Evolutionary conservation across 192 early-diverging fungal species (phyloP), one percentile per base, ranked within the genome.

Genomic region (Entrophospora sp.): DNA sequence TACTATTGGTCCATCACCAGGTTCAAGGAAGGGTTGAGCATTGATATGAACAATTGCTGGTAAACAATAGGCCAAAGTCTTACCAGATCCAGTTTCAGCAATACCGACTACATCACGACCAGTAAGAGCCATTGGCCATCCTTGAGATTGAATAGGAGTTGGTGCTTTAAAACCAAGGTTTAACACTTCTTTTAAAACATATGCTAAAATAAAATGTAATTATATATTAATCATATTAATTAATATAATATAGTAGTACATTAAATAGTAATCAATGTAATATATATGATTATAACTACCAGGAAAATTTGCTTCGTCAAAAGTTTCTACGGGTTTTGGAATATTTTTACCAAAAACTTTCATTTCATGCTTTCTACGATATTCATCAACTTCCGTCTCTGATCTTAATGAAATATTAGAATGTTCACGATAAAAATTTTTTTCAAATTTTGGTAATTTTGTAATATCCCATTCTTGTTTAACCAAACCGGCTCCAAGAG

Each of bases 21-120:
- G 91, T 62, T 89, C 73, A 30, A 99, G 78, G 51, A 89, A 81
- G 5, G 94, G 94, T 73, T 99, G 96, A 6, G 96, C 96, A 68
- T 93, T 97, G 73, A 99, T 97, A 73, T 99, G 96, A 44, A 97
- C 90, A 61, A 99, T 96, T 14, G 91, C 85, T n/a, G 94, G 96
- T 32, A 98, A 75, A 32, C 86, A 88, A 73, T 94, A 98, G 1
- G 93, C 94, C 5, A 98, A 80, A 13, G 96, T 98, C 73, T 98
- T 98, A n/a, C 91, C 91, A 18, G 87, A 90, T 67, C 91, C 92
- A 22, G 91, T 93, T 67, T 87, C 82, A 22, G 92, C 91, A 67
- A 92, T 84, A 58, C 91, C 91, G 37, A 97, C 93, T 68, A 98
- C 85, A 74, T 98, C 93, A 59, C 93, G 87, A 45, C 95, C 95